These are phyloP conservation scores for Ophiocordyceps camponoti-rufipedis DNA, from an alignment of 2,329 filamentous ascomycete species.

Conservation along the genomic window DNA sequence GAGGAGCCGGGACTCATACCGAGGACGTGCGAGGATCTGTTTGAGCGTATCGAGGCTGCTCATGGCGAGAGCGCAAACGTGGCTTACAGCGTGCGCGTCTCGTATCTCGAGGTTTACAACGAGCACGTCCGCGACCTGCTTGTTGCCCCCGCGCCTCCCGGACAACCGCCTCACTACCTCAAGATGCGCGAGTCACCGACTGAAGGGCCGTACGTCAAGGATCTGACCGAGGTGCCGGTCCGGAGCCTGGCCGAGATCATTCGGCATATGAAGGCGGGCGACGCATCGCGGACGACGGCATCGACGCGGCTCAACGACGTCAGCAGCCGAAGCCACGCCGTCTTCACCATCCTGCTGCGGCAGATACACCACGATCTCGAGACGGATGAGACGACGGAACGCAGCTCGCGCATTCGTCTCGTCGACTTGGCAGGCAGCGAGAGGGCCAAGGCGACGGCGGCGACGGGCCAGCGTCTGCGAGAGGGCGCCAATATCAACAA, in stretches of 20 bases:
- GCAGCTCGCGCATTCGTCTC: slow-evolving; percentile 79
- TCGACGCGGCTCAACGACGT: slow-evolving; percentile 99
- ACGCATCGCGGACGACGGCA: slow-evolving; percentile 71
- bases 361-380: slow-evolving; percentile 96
- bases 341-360: slow-evolving; percentile 95
- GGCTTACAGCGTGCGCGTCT: slow-evolving; percentile 92
- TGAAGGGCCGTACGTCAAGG: slow-evolving; percentile 93
- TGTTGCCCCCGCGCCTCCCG: slow-evolving; percentile 47
- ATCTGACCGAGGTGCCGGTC: slow-evolving; percentile 83
- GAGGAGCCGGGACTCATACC: slow-evolving; percentile 85
- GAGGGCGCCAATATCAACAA: slow-evolving; percentile 99
- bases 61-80: slow-evolving; percentile 72
- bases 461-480: slow-evolving; percentile 73
- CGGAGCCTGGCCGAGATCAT: slow-evolving; percentile 75
- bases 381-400: slow-evolving; percentile 94
- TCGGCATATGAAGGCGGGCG: slow-evolving; percentile 78
- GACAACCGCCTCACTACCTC: slow-evolving; percentile 60
- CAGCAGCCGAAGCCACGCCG: slow-evolving; percentile 85
- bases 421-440: slow-evolving; percentile 93
- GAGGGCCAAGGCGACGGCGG: slow-evolving; percentile 86
- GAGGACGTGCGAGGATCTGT: slow-evolving; percentile 86
- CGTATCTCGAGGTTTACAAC: slow-evolving; percentile 99
- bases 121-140: slow-evolving; percentile 93
- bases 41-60: slow-evolving; percentile 70
- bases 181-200: slow-evolving; percentile 93